These are phyloP conservation scores for Colletotrichum sp. DNA, from an alignment of 2,329 filamentous ascomycete genomes.

Conservation along the genomic window DNA sequence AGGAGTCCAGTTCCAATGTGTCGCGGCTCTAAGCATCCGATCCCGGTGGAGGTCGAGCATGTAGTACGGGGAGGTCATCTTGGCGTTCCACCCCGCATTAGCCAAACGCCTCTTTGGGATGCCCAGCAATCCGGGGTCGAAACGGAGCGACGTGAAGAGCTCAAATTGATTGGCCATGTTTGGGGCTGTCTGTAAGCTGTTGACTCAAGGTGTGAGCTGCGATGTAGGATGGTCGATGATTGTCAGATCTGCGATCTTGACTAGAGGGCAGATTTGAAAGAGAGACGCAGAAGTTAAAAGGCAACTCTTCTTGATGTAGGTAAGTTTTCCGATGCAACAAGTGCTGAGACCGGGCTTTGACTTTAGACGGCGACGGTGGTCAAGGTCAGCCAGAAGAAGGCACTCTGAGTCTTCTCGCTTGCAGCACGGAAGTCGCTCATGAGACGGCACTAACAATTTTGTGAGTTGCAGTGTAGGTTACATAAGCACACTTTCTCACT, in stretches of 20 bases:
- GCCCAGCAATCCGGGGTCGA: conserved; percentile 63
- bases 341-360: neutral
- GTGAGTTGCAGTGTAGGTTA: neutral
- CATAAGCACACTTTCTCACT: neutral
- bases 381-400: neutral
- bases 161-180: conserved; percentile 54
- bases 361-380: neutral
- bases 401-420: neutral
- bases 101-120: conserved; percentile 41
- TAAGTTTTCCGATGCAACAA: neutral
- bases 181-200: neutral
- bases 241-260: neutral
- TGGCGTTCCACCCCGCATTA: conserved; percentile 58
- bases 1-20: conserved; percentile 58
- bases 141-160: conserved; percentile 75
- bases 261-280: neutral
- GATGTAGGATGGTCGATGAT: neutral
- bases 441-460: neutral
- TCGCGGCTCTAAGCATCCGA: conserved; percentile 71
- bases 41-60: conserved; percentile 81
- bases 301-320: neutral
- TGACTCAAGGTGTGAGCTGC: neutral
- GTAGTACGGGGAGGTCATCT: conserved; percentile 69
- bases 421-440: neutral
- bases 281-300: neutral